phyloP scores from a whole-genome alignment of 306 rosid species.

The Nissolia schottii region DNA sequence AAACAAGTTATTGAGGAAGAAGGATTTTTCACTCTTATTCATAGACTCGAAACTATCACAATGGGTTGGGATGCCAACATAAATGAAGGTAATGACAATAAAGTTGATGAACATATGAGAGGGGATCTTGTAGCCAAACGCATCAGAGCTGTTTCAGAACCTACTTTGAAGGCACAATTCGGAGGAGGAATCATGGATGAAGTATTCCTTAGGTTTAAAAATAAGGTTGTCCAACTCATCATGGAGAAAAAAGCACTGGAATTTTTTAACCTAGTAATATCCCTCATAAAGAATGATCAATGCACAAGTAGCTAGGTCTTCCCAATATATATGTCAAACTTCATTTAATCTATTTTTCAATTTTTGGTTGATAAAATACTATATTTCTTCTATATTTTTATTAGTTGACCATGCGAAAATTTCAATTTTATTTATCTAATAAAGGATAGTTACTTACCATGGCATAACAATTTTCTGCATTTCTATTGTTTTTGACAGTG shows the following conservation, averaged over 20 bases:
- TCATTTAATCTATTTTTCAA: too few species aligned
- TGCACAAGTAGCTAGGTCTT: too few species aligned
- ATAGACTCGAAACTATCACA: not conserved
- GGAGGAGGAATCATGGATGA: constrained; percentile 35
- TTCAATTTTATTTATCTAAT: too few species aligned
- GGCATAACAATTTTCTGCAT: too few species aligned
- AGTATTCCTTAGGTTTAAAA: constrained; percentile 29
- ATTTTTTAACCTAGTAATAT: not conserved
- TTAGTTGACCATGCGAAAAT: too few species aligned
- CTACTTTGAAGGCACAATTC: constrained; percentile 31
- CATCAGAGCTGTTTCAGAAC: constrained; percentile 34
- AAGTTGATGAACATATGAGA: not conserved
- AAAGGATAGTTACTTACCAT: too few species aligned
- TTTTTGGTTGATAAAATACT: too few species aligned
- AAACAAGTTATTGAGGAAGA: not conserved
- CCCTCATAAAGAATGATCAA: too few species aligned
- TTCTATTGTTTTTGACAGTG: too few species aligned
- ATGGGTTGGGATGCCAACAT: constrained; percentile 19
- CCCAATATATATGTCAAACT: too few species aligned
- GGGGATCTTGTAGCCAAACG: not conserved
- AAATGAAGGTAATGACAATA: not conserved
- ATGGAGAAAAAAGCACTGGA: not conserved
- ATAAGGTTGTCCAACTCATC: not conserved
- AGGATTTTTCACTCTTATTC: constrained; percentile 3
- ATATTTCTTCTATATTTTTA: too few species aligned